Evolutionary conservation across 1,284 basidiomycete genomes (phyloP), one percentile per base, ranked within the genome.

Genomic region (Chalciporus sp.): DNA sequence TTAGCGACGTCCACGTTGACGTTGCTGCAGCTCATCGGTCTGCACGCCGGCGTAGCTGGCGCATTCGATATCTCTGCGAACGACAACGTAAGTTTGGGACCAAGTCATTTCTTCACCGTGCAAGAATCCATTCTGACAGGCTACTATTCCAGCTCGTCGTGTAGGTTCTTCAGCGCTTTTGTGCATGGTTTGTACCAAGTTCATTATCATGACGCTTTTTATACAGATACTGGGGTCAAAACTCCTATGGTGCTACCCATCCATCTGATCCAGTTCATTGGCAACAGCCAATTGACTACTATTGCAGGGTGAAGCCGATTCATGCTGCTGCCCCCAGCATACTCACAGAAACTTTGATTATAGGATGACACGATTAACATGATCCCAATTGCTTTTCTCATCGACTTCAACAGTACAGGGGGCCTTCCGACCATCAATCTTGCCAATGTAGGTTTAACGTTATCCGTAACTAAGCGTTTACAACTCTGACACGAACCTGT

Each of bases 341-440:
- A 2, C 12, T 17, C 3, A 31, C 31, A 9, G 39, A 4, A 7
- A 42, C 0, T 4, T 33, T 7, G 28, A 43, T 12, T 20, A 23
- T 14, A 68, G 63, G 56, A 53, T 28, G n/a, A 17, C 17, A 56
- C 53, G 6, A 55, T 62, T 4, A 37, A 65, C 45, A 78, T 73
- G 14, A 74, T 86, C 50, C 84, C 84, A 0, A 62, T 87, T 29
- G 83, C 84, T 3, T 88, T 88, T 65, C 58, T 88, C 49, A 73
- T 84, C 58, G 71, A 76, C 23, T 86, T 84, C 66, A 82, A 81
- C 62, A 73, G 74, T 26, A 73, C 75, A 19, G 84, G 82, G 0
- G 78, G 77, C 9, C 64, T 84, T 7, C 86, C 86, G 1, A 79
- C 80, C 27, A 73, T 88, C 55, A 76, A 88, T 67, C 70, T 88